Base-by-base conservation (phyloP, 73 alveolate genomes). In the Paramecium caudatum region DNA sequence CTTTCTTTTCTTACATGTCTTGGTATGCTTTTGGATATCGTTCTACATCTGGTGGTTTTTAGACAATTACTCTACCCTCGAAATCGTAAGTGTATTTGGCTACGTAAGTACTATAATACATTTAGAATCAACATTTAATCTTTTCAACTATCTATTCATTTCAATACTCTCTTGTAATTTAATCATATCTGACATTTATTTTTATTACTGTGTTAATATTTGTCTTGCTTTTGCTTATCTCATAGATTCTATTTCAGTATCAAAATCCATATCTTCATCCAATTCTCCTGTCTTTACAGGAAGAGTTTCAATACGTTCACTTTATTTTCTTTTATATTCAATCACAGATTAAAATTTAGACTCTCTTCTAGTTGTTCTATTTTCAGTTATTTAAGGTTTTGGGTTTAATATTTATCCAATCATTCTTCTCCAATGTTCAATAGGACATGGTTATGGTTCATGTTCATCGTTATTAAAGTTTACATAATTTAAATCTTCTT, bases 1-100 rank as follows among this genome's bases (percentile, higher is more conserved):
- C 47, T 41, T 45, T 41, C 32, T 74, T 74, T 43, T 74, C 88
- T 27, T 74, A 27, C 39, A 74, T 45, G 19, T 74, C 45, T 74
- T 74, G 13, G 43, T 27, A 39, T 39, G 88, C 16, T 13, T 34
- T 74, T 41, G 88, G 88, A 21, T 74, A 74, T 15, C 65, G 43
- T 10, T 74, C 88, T 21, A 74, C 47, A 74, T 74, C 88, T 15
- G 88, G 88, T 17, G 88, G 88, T 45, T 74, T 74, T 41, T 74
- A 19, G 43, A 74, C 65, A 12, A 74, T 2, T n/a, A 74, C 62
- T 74, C 47, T 74, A 10, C 88, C 88, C 15, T 74, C 88, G 43
- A 12, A 74, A 74, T 74, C 88, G 47, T 37, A 74, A 39, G 88
- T 74, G 47, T 74, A 74, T 43, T 23, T 37, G 39, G 88, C 80